Conservation (phyloP, 768 basidiomycete species). For the Pulveroboletus sp. region DNA sequence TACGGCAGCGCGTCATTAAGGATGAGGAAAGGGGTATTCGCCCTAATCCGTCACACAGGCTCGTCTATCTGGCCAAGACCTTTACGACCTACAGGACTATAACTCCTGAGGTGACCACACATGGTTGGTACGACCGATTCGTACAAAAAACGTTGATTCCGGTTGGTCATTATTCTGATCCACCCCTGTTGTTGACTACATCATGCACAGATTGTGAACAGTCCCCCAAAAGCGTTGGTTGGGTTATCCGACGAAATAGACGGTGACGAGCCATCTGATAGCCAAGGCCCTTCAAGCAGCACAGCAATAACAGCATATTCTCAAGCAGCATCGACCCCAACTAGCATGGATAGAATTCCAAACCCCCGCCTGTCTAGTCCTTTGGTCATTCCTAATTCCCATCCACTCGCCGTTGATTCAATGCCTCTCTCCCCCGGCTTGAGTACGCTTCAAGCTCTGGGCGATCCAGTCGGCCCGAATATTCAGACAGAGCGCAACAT, state of each 20-base stretch:
- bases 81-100: slow-evolving; percentile 49
- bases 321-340: background rate
- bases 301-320: background rate
- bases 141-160: slow-evolving; percentile 19
- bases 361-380: background rate
- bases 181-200: background rate
- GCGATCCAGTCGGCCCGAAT: background rate
- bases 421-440: background rate
- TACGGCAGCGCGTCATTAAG: slow-evolving; percentile 14
- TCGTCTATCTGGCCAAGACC: slow-evolving; percentile 44
- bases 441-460: background rate
- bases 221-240: slow-evolving; percentile 10
- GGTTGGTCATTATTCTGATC: slow-evolving; percentile 12
- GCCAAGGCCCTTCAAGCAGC: slow-evolving; percentile 1
- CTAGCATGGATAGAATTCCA: background rate
- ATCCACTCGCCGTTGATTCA: background rate
- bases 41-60: slow-evolving; percentile 32
- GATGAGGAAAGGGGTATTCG: slow-evolving; percentile 37
- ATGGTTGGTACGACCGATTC: slow-evolving; percentile 62
- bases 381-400: background rate
- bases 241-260: slow-evolving; percentile 10
- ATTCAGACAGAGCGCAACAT: background rate
- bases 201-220: slow-evolving; percentile 17
- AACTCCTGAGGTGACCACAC: slow-evolving; percentile 34
- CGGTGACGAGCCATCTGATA: slow-evolving; percentile 3